Evolutionary conservation across 2,329 filamentous ascomycete genomes (phyloP).

Genomic region (Ustilaginoidea virens): DNA sequence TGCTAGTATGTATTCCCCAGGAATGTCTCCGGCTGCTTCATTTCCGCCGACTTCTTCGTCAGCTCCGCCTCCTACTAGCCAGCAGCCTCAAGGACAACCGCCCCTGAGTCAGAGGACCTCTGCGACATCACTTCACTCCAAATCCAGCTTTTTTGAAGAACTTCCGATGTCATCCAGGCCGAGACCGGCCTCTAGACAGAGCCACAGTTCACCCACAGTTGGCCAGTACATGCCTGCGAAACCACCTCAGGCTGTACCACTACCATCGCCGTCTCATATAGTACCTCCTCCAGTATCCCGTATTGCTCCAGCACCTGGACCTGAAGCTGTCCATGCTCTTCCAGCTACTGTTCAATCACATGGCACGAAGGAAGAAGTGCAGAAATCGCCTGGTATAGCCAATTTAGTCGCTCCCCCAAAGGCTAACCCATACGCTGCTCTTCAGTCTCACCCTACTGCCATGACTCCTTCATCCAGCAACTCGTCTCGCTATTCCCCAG

Average conservation of each 20-base stretch:
- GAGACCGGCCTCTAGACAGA: conserved; percentile 43
- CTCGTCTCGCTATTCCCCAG: conserved; percentile 46
- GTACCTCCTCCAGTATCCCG: conserved; percentile 12
- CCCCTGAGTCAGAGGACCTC: conserved; percentile 17
- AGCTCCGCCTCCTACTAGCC: neutral
- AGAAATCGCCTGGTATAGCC: conserved; percentile 13
- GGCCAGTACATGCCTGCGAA: conserved; percentile 7
- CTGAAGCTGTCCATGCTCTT: conserved; percentile 6
- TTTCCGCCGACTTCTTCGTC: conserved; percentile 8
- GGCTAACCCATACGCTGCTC: conserved; percentile 35
- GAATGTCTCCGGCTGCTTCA: conserved; percentile 9
- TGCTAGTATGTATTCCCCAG: conserved; percentile 36
- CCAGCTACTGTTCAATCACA: conserved; percentile 12
- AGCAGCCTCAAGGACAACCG: conserved; percentile 17
- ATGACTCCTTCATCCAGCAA: conserved; percentile 19
- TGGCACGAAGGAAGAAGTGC: conserved; percentile 5
- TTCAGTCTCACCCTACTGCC: conserved; percentile 21
- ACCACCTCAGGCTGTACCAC: conserved; percentile 5
- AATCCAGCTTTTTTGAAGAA: conserved; percentile 62
- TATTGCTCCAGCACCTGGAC: conserved; percentile 7
- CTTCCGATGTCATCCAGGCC: conserved; percentile 48
- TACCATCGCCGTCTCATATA: conserved; percentile 15
- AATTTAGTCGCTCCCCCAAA: conserved; percentile 38
- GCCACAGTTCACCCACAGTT: conserved; percentile 27
- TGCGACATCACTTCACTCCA: conserved; percentile 20